These are phyloP conservation scores for Chlorella sp. DNA, from an alignment of 139 green algal species.

Conservation along the genomic window DNA sequence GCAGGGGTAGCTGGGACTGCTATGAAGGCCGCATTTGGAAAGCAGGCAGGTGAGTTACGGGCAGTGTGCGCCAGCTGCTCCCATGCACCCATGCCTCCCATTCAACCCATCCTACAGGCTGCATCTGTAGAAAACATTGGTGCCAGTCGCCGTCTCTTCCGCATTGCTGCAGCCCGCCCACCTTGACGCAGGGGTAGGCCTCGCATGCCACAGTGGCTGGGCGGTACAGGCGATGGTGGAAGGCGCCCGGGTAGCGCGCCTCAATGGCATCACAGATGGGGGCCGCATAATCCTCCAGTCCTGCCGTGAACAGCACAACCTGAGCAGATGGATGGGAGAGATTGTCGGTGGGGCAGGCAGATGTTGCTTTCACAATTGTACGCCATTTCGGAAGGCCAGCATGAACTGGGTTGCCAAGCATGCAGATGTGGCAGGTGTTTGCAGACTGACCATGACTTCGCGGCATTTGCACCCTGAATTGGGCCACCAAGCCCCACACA, in stretches of 20 bases:
- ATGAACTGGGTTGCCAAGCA: neutral
- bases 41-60: too few species aligned
- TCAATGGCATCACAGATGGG: slow-evolving; percentile 84
- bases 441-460: too few species aligned
- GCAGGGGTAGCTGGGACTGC: too few species aligned
- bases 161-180: neutral
- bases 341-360: neutral
- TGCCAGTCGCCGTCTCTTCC: neutral
- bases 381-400: neutral
- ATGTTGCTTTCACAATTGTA: too few species aligned
- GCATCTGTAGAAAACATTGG: neutral
- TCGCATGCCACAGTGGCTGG: slow-evolving; percentile 51
- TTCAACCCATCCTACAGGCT: too few species aligned
- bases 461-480: too few species aligned
- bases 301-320: slow-evolving; percentile 92
- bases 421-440: neutral
- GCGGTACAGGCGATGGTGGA: slow-evolving; percentile 58
- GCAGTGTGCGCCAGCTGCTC: too few species aligned
- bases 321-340: slow-evolving; percentile 19
- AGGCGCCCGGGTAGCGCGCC: slow-evolving; percentile 44
- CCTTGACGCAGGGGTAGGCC: slow-evolving; percentile 91
- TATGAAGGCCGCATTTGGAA: too few species aligned
- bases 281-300: slow-evolving; percentile 87
- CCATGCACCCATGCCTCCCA: too few species aligned
- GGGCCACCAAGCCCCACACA: too few species aligned